These are phyloP conservation scores for Digitaria exilis DNA, from an alignment of 202 grass and related monocot species.

Conservation along the genomic window DNA sequence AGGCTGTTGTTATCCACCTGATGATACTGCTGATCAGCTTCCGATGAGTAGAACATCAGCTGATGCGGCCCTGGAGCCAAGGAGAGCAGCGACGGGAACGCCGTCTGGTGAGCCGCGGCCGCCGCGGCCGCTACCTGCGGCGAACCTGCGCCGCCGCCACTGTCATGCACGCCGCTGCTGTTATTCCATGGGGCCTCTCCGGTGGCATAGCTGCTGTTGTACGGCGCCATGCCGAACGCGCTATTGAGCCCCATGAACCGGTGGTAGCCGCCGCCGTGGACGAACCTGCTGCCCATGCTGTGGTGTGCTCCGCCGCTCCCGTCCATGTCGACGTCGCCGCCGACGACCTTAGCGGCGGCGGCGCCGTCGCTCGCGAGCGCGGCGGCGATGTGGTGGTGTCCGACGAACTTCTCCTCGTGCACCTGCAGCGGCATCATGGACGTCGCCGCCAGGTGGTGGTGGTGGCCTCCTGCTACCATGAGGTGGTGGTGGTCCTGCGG, in stretches of 20 bases:
- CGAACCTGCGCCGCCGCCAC: conserved; percentile 17
- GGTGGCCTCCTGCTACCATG: conserved; percentile 37
- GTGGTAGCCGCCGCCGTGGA: conserved; percentile 44
- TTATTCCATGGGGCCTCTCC: conserved; percentile 60
- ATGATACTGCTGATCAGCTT: conserved; percentile 54
- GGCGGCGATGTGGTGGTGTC: not conserved
- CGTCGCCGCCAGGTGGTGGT: too few relatives aligned
- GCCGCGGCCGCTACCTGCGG: conserved; percentile 32
- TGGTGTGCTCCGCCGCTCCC: not conserved
- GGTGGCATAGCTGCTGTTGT: conserved; percentile 29
- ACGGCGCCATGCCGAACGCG: conserved; percentile 43
- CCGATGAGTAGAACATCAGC: conserved; percentile 52
- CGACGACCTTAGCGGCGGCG: not conserved
- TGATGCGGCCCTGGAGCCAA: conserved; percentile 63
- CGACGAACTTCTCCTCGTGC: conserved; percentile 52
- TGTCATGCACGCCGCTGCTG: conserved; percentile 38
- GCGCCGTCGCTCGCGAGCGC: not conserved
- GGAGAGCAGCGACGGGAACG: conserved; percentile 55
- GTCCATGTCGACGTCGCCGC: conserved; percentile 3
- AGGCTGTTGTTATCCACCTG: conserved; percentile 41
- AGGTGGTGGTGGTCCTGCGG: conserved; percentile 45
- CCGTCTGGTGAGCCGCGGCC: conserved; percentile 20
- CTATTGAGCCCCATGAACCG: conserved; percentile 60
- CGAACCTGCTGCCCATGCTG: conserved; percentile 37
- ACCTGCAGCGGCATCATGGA: conserved; percentile 36